Evolutionary conservation across 305 asterid genomes (phyloP).

Genomic region (Rubia balearica): DNA sequence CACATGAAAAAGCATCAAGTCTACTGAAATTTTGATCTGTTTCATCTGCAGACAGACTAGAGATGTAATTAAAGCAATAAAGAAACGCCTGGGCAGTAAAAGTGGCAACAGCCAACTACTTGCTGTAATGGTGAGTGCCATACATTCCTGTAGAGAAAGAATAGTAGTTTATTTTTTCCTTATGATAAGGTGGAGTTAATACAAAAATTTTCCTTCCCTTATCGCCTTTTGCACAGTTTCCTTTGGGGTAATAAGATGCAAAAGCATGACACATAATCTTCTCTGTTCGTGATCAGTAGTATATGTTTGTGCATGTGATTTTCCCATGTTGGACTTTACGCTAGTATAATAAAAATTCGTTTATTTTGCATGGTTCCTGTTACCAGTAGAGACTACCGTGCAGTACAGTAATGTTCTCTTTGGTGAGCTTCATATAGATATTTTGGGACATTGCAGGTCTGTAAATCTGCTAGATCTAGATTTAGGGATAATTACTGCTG

Average conservation of each 20-base stretch:
- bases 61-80: slow-evolving; percentile 81
- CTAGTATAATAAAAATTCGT: no score
- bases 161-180: background rate
- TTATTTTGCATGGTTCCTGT: background rate
- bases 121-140: slow-evolving; percentile 57
- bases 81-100: slow-evolving; percentile 84
- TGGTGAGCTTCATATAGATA: background rate
- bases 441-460: background rate
- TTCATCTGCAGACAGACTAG: slow-evolving; percentile 61
- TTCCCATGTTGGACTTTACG: no score
- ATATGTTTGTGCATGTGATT: background rate
- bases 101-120: slow-evolving; percentile 49
- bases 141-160: background rate
- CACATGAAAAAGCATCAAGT: background rate
- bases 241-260: background rate
- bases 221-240: background rate
- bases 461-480: background rate
- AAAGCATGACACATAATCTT: background rate
- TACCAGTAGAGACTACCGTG: background rate
- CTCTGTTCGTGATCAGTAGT: background rate
- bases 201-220: background rate
- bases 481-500: background rate
- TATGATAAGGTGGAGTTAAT: background rate
- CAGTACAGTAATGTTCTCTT: background rate
- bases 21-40: slow-evolving; percentile 12